Conservation (phyloP, 108 stramenopile genomes). For the Stephanodiscus minutulus region DNA sequence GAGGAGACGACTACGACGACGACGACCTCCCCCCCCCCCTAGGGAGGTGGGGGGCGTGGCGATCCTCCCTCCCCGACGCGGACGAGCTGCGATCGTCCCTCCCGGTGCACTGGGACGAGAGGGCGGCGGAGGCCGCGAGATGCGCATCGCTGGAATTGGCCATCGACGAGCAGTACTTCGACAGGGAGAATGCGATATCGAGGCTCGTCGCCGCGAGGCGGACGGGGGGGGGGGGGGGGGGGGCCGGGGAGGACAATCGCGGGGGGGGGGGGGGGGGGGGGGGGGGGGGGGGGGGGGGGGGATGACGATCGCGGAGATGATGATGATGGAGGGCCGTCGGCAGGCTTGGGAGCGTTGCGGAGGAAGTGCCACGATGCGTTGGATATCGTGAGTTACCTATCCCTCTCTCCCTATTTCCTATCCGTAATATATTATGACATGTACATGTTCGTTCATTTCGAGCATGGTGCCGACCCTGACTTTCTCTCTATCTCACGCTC, state of each 20-base stretch:
- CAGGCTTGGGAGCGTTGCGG: constrained; percentile 12
- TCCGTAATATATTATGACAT: too few species aligned
- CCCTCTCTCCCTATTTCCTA: neutral
- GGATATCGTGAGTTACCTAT: constrained; percentile 43
- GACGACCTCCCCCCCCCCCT: too few species aligned
- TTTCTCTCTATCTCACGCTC: neutral
- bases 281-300: constrained; percentile 1
- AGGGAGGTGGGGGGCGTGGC: constrained; percentile 50
- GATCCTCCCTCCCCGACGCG: constrained; percentile 57
- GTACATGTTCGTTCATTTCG: neutral
- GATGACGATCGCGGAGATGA: constrained; percentile 17
- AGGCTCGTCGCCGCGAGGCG: constrained; percentile 47
- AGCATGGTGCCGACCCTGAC: too few species aligned
- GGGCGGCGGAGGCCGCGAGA: constrained; percentile 37
- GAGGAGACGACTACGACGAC: neutral
- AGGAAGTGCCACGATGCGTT: constrained; percentile 43
- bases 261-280: neutral
- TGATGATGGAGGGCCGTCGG: constrained; percentile 44
- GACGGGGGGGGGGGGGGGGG: too few species aligned
- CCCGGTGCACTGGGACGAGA: constrained; percentile 77
- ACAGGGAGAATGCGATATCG: constrained; percentile 58
- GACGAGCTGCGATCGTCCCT: constrained; percentile 58
- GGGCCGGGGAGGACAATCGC: constrained; percentile 1
- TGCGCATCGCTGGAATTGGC: constrained; percentile 70
- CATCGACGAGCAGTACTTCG: constrained; percentile 72